A percentile compares a stretch with the other conserved stretches of the same genome.
Conservation (phyloP, 768 basidiomycete species). For the Tremella yokohamensis region DNA sequence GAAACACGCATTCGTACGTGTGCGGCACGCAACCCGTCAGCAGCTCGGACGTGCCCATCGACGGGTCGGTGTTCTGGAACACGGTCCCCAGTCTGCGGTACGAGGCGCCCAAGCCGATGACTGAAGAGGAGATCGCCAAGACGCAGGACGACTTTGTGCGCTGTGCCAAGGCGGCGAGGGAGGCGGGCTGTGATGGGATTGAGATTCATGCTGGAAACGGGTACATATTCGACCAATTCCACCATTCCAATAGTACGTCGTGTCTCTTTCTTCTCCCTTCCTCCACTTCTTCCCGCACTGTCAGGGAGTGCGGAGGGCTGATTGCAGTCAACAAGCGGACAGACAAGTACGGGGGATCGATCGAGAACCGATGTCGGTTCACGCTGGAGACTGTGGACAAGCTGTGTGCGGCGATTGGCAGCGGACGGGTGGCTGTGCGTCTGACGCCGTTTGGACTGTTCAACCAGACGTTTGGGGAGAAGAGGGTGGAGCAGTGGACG, state of each 20-base stretch:
- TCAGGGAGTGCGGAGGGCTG: too few relatives aligned
- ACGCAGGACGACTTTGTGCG: slow-evolving; percentile 50
- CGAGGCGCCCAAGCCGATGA: slow-evolving; percentile 25
- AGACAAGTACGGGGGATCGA: slow-evolving; percentile 51
- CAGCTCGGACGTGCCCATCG: slow-evolving; percentile 9
- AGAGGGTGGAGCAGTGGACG: slow-evolving; percentile 40
- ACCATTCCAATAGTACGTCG: slow-evolving; percentile 29
- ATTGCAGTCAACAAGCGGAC: slow-evolving; percentile 49
- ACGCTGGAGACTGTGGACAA: slow-evolving; percentile 48
- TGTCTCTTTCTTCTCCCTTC: too few relatives aligned
- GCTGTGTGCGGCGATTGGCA: slow-evolving; percentile 33
- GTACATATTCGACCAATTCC: slow-evolving; percentile 42
- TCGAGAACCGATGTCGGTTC: slow-evolving; percentile 51
- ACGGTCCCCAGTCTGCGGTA: too few relatives aligned
- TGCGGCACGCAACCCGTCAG: slow-evolving; percentile 4
- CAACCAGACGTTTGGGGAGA: slow-evolving; percentile 27
- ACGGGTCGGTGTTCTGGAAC: too few relatives aligned
- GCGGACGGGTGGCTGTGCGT: slow-evolving; percentile 19
- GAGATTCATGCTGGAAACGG: slow-evolving; percentile 49
- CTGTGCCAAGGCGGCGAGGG: slow-evolving; percentile 57
- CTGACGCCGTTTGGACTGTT: slow-evolving; percentile 26
- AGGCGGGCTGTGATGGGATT: slow-evolving; percentile 61
- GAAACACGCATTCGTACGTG: slow-evolving; percentile 9
- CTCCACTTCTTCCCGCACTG: too few relatives aligned
- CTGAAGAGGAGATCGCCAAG: slow-evolving; percentile 31